phyloP scores from a whole-genome alignment of 352 stramenopile species.

The Phytophthora quininea region DNA sequence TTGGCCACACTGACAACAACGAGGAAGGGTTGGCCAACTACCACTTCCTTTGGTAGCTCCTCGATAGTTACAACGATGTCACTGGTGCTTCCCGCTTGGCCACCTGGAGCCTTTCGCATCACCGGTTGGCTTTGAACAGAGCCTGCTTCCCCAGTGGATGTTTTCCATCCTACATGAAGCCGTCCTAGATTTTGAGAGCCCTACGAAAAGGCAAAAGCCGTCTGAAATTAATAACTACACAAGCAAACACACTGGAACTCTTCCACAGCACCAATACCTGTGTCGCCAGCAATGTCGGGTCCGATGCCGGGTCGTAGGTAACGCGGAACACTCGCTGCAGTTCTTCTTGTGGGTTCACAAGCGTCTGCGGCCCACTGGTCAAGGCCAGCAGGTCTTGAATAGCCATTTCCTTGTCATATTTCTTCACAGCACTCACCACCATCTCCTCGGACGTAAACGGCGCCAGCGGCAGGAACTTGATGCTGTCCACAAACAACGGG shows the following conservation, averaged over 20 bases:
- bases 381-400: slow-evolving; percentile 43
- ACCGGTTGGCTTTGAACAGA: slow-evolving; percentile 84
- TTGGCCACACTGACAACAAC: slow-evolving; percentile 65
- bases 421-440: slow-evolving; percentile 7
- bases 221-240: too few relatives aligned
- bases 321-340: slow-evolving; percentile 79
- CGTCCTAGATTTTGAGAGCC: slow-evolving; percentile 70
- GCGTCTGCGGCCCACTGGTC: slow-evolving; percentile 42
- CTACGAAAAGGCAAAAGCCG: slow-evolving; percentile 21
- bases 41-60: slow-evolving; percentile 53
- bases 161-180: slow-evolving; percentile 86
- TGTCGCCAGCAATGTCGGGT: slow-evolving; percentile 32
- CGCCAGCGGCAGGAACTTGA: slow-evolving; percentile 69
- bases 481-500: slow-evolving; percentile 80
- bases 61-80: slow-evolving; percentile 58
- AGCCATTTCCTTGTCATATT: slow-evolving; percentile 5
- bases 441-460: slow-evolving; percentile 66
- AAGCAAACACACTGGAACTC: too few relatives aligned
- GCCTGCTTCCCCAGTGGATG: slow-evolving; percentile 76
- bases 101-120: slow-evolving; percentile 52
- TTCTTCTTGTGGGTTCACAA: slow-evolving; percentile 81
- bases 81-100: slow-evolving; percentile 3
- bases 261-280: slow-evolving; percentile 33
- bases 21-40: slow-evolving; percentile 60
- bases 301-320: slow-evolving; percentile 45